Evolutionary conservation across 306 rosid species (phyloP).

Genomic region (Benincasa hispida): DNA sequence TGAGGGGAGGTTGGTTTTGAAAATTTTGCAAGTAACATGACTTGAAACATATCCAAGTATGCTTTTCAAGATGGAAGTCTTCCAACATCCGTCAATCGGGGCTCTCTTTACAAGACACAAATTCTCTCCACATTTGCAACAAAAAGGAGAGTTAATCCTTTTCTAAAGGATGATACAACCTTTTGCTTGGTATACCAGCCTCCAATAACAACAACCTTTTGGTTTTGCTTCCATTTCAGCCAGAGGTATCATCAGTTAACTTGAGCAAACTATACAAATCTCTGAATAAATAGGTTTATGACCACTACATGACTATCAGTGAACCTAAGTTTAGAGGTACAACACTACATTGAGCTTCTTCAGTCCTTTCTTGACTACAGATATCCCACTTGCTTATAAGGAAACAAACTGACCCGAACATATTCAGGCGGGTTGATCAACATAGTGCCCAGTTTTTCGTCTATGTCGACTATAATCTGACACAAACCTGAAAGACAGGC

Average conservation of each 20-base stretch:
- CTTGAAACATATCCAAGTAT: not conserved
- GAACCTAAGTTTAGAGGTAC: slow-evolving; percentile 2
- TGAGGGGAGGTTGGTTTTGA: not conserved
- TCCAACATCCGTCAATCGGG: not conserved
- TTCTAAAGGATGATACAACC: not conserved
- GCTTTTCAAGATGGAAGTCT: not conserved
- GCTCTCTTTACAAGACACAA: not conserved
- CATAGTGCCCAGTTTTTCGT: slow-evolving; percentile 82
- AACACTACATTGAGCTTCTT: slow-evolving; percentile 2
- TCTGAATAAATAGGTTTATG: not conserved
- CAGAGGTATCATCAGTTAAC: not conserved
- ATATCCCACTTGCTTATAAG: not conserved
- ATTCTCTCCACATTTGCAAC: slow-evolving; percentile 5
- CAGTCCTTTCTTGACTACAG: not conserved
- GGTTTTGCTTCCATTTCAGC: slow-evolving; percentile 2
- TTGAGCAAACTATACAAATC: slow-evolving; percentile 1
- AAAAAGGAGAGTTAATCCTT: not conserved
- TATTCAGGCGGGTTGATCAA: slow-evolving; percentile 28
- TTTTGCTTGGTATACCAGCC: not conserved
- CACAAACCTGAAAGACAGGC: slow-evolving; percentile 85
- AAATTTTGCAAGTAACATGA: not conserved
- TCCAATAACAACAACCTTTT: not conserved
- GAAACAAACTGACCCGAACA: not conserved
- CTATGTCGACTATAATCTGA: slow-evolving; percentile 94
- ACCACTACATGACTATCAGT: not conserved